Percentiles rank a stretch among this genome's conserved stretches.
Conservation (phyloP, 2,329 filamentous ascomycete species). For the Cadophora gregata region DNA sequence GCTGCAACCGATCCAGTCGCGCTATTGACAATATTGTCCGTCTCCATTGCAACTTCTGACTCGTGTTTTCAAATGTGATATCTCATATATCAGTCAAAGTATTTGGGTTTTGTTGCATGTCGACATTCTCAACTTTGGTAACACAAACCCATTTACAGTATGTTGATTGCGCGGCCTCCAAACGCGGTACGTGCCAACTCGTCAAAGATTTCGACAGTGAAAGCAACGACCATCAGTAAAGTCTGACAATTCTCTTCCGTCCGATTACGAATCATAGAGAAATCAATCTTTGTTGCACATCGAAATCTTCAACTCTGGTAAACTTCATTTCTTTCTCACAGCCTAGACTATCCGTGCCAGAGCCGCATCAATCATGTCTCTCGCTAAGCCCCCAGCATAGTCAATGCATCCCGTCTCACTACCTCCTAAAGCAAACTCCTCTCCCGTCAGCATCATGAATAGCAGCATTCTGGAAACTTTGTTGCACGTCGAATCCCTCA, state of each 20-base stretch:
- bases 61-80: neutral
- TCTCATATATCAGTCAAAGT: neutral
- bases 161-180: too few species aligned
- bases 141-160: neutral
- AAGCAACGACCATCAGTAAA: neutral
- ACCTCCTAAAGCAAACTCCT: neutral
- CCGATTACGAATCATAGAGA: neutral
- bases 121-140: neutral
- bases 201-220: neutral
- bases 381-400: slow-evolving; percentile 5
- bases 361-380: neutral
- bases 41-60: neutral
- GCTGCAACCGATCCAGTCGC: too few species aligned
- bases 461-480: neutral
- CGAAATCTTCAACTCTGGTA: neutral
- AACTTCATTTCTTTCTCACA: neutral
- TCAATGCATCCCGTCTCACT: slow-evolving; percentile 2
- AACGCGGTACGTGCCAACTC: too few species aligned
- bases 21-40: neutral
- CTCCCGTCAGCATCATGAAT: neutral
- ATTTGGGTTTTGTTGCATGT: neutral
- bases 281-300: neutral
- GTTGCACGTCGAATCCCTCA: slow-evolving; percentile 6
- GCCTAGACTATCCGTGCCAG: neutral
- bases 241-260: neutral